A percentile compares a stretch with the other conserved stretches of the same genome.
Evolutionary conservation across 1,284 basidiomycete genomes (phyloP).

Genomic region (Naganishia sp.): DNA sequence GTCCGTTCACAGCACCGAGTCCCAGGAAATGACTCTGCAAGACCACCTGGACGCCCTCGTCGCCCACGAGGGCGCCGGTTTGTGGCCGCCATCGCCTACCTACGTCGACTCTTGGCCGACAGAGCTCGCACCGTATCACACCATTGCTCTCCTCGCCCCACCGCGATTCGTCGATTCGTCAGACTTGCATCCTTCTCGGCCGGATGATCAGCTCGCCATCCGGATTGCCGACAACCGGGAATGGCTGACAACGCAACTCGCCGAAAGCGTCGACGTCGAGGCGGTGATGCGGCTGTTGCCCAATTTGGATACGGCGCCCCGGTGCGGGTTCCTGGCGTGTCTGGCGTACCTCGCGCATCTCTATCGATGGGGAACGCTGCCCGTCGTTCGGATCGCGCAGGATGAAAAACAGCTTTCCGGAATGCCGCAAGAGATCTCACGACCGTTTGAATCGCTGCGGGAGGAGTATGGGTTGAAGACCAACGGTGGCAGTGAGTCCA

Average conservation of each 20-base stretch:
- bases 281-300: slow-evolving; percentile 7
- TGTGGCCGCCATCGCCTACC: slow-evolving; percentile 25
- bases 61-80: slow-evolving; percentile 12
- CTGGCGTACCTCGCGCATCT: slow-evolving; percentile 32
- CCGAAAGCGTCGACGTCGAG: slow-evolving; percentile 1
- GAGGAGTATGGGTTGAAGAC: slow-evolving; percentile 27
- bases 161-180: slow-evolving; percentile 30
- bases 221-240: slow-evolving; percentile 24
- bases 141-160: slow-evolving; percentile 28
- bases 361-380: slow-evolving; percentile 31
- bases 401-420: slow-evolving; percentile 24
- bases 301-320: slow-evolving; percentile 1
- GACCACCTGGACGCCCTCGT: slow-evolving; percentile 26
- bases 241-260: slow-evolving; percentile 27
- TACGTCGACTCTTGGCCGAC: slow-evolving; percentile 18
- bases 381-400: slow-evolving; percentile 33
- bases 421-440: slow-evolving; percentile 27
- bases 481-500: slow-evolving; percentile 27
- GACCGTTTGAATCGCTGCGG: slow-evolving; percentile 20
- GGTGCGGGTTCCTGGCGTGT: slow-evolving; percentile 30
- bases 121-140: slow-evolving; percentile 21
- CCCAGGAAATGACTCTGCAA: neutral
- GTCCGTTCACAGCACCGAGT: no score
- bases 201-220: slow-evolving; percentile 21
- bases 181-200: slow-evolving; percentile 18